Conservation (phyloP, 2,329 filamentous ascomycete species). For the Diaporthe citriasiana region DNA sequence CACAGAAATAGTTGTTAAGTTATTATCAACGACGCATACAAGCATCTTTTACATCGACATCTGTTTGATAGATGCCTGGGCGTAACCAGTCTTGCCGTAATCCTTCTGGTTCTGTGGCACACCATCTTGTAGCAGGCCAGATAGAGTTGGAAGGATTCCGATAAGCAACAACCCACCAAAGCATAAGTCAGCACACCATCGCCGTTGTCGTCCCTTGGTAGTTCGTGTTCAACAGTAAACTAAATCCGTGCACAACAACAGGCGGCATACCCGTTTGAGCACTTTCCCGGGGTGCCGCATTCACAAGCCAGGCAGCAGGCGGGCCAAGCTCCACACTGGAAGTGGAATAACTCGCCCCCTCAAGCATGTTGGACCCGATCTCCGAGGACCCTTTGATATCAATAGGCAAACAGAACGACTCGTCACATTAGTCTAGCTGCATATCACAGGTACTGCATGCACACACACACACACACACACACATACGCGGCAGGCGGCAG, state of each 20-base stretch:
- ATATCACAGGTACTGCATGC: constrained; percentile 23
- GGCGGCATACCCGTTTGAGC: constrained; percentile 20
- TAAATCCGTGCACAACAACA: neutral
- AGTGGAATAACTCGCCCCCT: neutral
- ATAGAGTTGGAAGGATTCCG: constrained; percentile 2
- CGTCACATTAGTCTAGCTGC: constrained; percentile 25
- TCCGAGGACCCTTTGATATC: neutral
- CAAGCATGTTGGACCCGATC: neutral
- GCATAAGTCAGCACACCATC: constrained; percentile 9
- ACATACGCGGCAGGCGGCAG: neutral
- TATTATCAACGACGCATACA: neutral
- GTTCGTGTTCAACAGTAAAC: neutral
- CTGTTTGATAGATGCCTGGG: neutral
- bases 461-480: neutral
- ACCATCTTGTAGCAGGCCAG: neutral
- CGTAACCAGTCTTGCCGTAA: neutral
- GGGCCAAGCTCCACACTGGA: constrained; percentile 29
- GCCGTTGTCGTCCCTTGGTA: neutral
- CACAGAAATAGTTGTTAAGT: too few relatives aligned
- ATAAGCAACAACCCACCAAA: neutral
- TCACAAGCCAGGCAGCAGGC: constrained; percentile 27
- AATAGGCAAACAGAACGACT: constrained; percentile 20
- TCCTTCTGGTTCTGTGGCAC: neutral
- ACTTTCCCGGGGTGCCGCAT: neutral
- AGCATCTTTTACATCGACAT: neutral